These are phyloP conservation scores for Psophocarpus tetragonolobus DNA, from an alignment of 306 rosid species.

Conservation along the genomic window DNA sequence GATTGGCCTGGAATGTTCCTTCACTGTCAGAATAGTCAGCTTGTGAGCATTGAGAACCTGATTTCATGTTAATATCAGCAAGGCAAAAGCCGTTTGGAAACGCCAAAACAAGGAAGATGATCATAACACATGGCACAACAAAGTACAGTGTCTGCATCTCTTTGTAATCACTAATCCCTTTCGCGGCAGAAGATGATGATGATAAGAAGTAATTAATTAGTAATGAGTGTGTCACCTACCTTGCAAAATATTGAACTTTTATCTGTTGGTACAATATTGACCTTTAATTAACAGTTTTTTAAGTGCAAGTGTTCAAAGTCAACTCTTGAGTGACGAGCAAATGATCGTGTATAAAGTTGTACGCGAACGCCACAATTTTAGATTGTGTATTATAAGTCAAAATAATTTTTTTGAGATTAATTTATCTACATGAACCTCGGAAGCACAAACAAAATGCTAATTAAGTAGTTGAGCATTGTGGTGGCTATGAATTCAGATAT, in stretches of 20 bases:
- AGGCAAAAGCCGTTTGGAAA: constrained; percentile 22
- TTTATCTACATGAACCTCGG: constrained; percentile 7
- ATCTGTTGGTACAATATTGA: constrained; percentile 2
- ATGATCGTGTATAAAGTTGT: constrained; percentile 2
- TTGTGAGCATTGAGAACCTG: constrained; percentile 34
- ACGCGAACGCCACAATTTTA: background rate
- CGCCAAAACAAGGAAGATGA: constrained; percentile 5
- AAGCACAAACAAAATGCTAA: background rate
- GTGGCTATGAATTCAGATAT: background rate
- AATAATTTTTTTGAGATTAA: background rate
- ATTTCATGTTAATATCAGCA: constrained; percentile 37
- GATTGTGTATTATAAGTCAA: constrained; percentile 19
- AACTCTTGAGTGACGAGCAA: constrained; percentile 40
- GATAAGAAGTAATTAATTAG: background rate
- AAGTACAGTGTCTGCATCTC: constrained; percentile 44
- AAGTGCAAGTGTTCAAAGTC: constrained; percentile 39
- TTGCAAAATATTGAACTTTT: background rate
- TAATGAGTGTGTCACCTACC: background rate
- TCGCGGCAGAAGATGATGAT: constrained; percentile 4
- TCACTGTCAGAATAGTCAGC: constrained; percentile 37
- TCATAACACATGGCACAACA: constrained; percentile 11
- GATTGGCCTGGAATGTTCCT: constrained; percentile 41
- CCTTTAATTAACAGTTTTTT: background rate
- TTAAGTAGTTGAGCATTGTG: constrained; percentile 8
- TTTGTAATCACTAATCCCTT: background rate